Evolutionary conservation across 148 eudicot species (phyloP).

Genomic region (Nepenthes gracilis): DNA sequence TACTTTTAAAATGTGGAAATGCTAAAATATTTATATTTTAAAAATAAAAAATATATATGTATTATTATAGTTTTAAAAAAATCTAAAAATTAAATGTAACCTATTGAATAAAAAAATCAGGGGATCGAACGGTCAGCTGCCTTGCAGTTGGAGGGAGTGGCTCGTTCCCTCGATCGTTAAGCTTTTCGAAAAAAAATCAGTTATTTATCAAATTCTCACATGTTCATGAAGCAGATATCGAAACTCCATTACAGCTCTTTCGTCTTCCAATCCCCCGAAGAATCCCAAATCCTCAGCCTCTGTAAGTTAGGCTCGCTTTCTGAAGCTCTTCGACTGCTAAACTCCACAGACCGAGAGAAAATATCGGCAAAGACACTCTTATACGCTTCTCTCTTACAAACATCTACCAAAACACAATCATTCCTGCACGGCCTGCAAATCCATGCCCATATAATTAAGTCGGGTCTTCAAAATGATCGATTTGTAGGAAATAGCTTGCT

Average conservation of each 20-base stretch:
- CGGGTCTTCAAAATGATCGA: slow-evolving; percentile 40
- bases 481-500: slow-evolving; percentile 74
- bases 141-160: too few relatives aligned
- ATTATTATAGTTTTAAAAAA: too few relatives aligned
- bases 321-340: slow-evolving; percentile 39
- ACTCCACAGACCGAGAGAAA: slow-evolving; percentile 14
- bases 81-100: too few relatives aligned
- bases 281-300: slow-evolving; percentile 30
- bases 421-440: slow-evolving; percentile 50
- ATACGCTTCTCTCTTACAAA: slow-evolving; percentile 56
- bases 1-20: too few relatives aligned
- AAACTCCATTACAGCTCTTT: slow-evolving; percentile 19
- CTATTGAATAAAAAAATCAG: too few relatives aligned
- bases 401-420: slow-evolving; percentile 35
- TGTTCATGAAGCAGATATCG: slow-evolving; percentile 11
- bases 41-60: too few relatives aligned
- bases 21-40: too few relatives aligned
- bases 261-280: slow-evolving; percentile 7
- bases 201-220: background rate
- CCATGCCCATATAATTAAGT: slow-evolving; percentile 48
- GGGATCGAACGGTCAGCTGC: too few relatives aligned
- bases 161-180: background rate
- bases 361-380: slow-evolving; percentile 35
- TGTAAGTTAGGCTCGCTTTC: slow-evolving; percentile 38
- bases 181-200: background rate